Conservation (phyloP, 345 rosid species). For the Jatropha curcas region DNA sequence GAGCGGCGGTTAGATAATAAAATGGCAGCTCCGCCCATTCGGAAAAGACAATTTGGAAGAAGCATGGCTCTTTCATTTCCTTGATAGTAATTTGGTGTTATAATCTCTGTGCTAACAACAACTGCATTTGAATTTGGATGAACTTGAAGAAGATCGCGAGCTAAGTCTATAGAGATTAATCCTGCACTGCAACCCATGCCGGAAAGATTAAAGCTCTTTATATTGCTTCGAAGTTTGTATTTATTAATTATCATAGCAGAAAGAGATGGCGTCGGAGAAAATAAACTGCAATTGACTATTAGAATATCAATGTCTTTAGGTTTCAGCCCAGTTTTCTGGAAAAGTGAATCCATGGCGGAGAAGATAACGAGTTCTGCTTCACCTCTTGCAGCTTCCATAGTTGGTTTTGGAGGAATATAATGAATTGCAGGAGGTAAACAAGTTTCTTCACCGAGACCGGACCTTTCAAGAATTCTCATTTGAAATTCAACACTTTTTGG, state of each 20-base stretch:
- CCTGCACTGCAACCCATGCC: slow-evolving; percentile 76
- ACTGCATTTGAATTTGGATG: slow-evolving; percentile 53
- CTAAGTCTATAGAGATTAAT: slow-evolving; percentile 51
- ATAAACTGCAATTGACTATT: slow-evolving; percentile 50
- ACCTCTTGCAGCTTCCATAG: slow-evolving; percentile 34
- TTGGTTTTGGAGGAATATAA: slow-evolving; percentile 45
- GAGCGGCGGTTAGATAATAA: slow-evolving; percentile 49
- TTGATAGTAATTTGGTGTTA: slow-evolving; percentile 46
- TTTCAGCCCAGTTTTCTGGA: slow-evolving; percentile 39
- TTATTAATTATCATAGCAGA: slow-evolving; percentile 54
- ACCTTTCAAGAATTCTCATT: slow-evolving; percentile 45
- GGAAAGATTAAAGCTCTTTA: slow-evolving; percentile 62
- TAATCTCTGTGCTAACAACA: slow-evolving; percentile 50
- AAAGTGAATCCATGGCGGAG: slow-evolving; percentile 41
- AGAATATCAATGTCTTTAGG: slow-evolving; percentile 57
- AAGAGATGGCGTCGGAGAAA: slow-evolving; percentile 60
- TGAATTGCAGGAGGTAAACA: slow-evolving; percentile 45
- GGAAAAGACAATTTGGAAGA: slow-evolving; percentile 59
- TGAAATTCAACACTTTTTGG: slow-evolving; percentile 51
- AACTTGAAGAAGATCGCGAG: slow-evolving; percentile 52
- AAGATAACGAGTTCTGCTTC: slow-evolving; percentile 52
- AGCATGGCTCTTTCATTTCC: slow-evolving; percentile 65
- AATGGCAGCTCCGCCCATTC: slow-evolving; percentile 69
- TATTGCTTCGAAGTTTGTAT: slow-evolving; percentile 59
- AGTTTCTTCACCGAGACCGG: slow-evolving; percentile 62